Conservation (phyloP, 805 yeast genomes). For the Kluyveromyces nonfermentans region DNA sequence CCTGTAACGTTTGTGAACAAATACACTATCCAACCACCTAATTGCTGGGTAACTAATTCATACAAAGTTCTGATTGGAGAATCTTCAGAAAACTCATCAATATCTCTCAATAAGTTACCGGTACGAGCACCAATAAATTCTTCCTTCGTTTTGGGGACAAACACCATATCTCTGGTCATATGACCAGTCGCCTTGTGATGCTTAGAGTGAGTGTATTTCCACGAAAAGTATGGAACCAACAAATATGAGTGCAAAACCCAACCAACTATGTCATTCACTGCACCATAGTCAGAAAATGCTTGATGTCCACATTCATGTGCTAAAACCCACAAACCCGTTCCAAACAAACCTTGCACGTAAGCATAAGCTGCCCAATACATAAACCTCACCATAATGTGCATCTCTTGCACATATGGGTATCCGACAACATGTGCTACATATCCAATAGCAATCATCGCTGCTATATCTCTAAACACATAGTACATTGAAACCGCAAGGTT, state of each 20-base stretch:
- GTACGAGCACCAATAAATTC: constrained; percentile 34
- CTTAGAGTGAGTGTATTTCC: constrained; percentile 78
- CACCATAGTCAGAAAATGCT: constrained; percentile 66
- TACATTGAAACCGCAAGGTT: constrained; percentile 42
- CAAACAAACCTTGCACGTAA: constrained; percentile 50
- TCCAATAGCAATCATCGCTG: constrained; percentile 39
- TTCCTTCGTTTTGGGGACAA: constrained; percentile 63
- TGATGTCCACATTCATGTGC: constrained; percentile 92
- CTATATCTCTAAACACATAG: constrained; percentile 62
- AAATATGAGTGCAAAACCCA: constrained; percentile 75
- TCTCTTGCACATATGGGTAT: constrained; percentile 7
- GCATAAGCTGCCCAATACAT: constrained; percentile 31
- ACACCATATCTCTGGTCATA: constrained; percentile 73
- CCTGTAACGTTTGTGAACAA: constrained; percentile 68
- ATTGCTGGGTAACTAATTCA: constrained; percentile 54
- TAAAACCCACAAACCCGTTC: constrained; percentile 75
- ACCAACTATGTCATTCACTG: constrained; percentile 71
- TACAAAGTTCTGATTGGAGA: constrained; percentile 59
- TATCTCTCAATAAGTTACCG: constrained; percentile 29
- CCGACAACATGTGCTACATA: constrained; percentile 30
- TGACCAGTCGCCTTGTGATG: constrained; percentile 91
- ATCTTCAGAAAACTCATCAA: constrained; percentile 59
- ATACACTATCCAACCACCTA: constrained; percentile 69
- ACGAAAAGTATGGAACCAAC: constrained; percentile 78
- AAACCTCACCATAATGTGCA: neutral